These are phyloP conservation scores for Apiospora malaysiana DNA, from an alignment of 2,329 filamentous ascomycete genomes.

Conservation along the genomic window DNA sequence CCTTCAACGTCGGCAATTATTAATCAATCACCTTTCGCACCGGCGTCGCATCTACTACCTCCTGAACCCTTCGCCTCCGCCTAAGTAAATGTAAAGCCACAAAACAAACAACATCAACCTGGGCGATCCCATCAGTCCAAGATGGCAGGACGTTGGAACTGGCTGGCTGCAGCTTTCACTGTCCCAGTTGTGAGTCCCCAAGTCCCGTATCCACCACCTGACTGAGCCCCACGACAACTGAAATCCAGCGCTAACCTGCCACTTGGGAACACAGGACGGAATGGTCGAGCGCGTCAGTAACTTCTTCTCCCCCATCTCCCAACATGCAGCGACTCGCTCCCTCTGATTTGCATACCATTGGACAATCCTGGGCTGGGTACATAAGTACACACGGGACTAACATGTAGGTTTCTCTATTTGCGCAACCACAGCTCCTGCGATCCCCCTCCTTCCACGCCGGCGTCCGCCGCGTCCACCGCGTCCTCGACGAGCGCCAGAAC, in stretches of 20 bases:
- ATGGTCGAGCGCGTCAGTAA: not conserved
- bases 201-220: not conserved
- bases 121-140: not conserved
- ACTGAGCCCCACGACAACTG: not conserved
- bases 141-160: constrained; percentile 7
- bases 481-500: constrained; percentile 54
- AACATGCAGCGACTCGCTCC: no score
- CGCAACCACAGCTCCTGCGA: constrained; percentile 50
- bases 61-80: no score
- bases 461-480: constrained; percentile 58
- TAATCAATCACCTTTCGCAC: not conserved
- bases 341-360: no score
- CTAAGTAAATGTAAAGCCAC: no score
- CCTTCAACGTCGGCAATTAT: not conserved
- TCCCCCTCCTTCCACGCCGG: constrained; percentile 58
- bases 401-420: no score
- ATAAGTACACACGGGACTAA: no score
- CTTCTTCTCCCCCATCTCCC: not conserved
- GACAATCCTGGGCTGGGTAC: no score
- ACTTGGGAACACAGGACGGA: not conserved
- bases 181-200: constrained; percentile 1
- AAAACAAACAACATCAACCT: no score
- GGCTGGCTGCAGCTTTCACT: not conserved
- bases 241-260: not conserved
- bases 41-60: not conserved